A percentile compares a stretch with the other conserved stretches of the same genome.
Conservation (phyloP, 1,284 basidiomycete species). For the Exsudoporus floridanus region DNA sequence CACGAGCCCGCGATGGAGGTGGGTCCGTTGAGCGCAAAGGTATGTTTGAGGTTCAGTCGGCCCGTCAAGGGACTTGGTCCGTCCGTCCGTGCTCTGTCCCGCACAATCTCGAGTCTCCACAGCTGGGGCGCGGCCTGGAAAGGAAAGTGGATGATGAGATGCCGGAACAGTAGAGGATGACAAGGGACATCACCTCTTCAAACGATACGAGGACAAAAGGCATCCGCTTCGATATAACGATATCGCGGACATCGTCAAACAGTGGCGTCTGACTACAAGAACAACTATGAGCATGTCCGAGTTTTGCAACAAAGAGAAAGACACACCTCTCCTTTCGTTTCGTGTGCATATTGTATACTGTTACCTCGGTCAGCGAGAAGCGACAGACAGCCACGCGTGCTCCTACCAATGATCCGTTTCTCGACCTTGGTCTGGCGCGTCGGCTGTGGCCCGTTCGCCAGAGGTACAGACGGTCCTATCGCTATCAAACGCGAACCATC, state of each 20-base stretch:
- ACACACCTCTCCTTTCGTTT: constrained; percentile 66
- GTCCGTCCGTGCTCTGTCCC: constrained; percentile 39
- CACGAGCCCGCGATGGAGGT: constrained; percentile 77
- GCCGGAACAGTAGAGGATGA: background rate
- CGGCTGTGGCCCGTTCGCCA: constrained; percentile 60
- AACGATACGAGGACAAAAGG: constrained; percentile 60
- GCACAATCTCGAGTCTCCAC: constrained; percentile 70
- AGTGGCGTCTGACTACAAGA: constrained; percentile 65
- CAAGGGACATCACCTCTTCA: constrained; percentile 44
- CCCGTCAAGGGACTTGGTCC: constrained; percentile 36
- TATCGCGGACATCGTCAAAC: constrained; percentile 72
- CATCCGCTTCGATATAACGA: constrained; percentile 60
- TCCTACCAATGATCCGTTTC: constrained; percentile 70
- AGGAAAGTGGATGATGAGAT: background rate
- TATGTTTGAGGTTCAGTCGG: constrained; percentile 58
- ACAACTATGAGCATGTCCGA: background rate
- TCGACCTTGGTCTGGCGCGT: constrained; percentile 66
- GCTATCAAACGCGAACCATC: constrained; percentile 64
- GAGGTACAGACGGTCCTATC: constrained; percentile 64
- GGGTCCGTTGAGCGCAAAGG: constrained; percentile 65
- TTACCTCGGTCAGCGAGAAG: constrained; percentile 2
- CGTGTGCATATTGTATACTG: constrained; percentile 71
- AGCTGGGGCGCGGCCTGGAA: constrained; percentile 70
- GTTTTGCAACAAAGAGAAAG: background rate
- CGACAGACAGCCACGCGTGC: constrained; percentile 12